These are phyloP conservation scores for Diaporthe helianthi DNA, from an alignment of 2,329 filamentous ascomycete species.

Conservation along the genomic window DNA sequence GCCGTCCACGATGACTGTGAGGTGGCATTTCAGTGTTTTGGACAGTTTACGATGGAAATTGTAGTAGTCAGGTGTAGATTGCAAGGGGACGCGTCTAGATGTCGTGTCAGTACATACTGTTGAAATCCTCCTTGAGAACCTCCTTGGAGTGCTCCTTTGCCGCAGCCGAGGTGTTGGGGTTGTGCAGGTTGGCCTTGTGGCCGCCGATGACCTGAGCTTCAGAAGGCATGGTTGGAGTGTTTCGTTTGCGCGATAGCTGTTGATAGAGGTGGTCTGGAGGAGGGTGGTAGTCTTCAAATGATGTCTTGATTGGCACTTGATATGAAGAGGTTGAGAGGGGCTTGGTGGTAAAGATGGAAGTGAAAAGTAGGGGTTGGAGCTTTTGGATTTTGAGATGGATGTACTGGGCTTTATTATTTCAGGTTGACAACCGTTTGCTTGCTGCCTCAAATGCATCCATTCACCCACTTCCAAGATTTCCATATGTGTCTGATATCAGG, in stretches of 20 bases:
- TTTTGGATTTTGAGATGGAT: neutral
- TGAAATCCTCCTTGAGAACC: slow-evolving; percentile 58
- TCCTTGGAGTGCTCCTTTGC: slow-evolving; percentile 62
- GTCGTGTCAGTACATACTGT: slow-evolving; percentile 49
- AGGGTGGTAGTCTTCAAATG: too few relatives aligned
- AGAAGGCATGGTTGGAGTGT: slow-evolving; percentile 52
- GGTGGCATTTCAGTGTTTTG: neutral
- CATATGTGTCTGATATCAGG: neutral
- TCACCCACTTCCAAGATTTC: too few relatives aligned
- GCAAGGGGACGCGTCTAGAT: neutral
- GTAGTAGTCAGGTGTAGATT: neutral
- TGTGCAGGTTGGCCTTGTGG: slow-evolving; percentile 66
- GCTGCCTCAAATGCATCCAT: neutral
- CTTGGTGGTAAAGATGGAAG: neutral
- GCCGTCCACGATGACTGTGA: slow-evolving; percentile 44
- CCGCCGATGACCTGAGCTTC: slow-evolving; percentile 61
- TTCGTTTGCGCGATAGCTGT: neutral
- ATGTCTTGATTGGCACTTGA: neutral
- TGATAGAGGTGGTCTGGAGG: neutral
- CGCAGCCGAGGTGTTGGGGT: slow-evolving; percentile 62
- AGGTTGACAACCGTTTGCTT: neutral
- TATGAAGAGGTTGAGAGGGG: neutral
- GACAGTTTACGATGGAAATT: too few relatives aligned
- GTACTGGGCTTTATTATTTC: neutral
- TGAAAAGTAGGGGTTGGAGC: neutral